A percentile compares a stretch with the other conserved stretches of the same genome.
phyloP scores from a whole-genome alignment of 805 yeast species.

The Saturnispora mendoncae region DNA sequence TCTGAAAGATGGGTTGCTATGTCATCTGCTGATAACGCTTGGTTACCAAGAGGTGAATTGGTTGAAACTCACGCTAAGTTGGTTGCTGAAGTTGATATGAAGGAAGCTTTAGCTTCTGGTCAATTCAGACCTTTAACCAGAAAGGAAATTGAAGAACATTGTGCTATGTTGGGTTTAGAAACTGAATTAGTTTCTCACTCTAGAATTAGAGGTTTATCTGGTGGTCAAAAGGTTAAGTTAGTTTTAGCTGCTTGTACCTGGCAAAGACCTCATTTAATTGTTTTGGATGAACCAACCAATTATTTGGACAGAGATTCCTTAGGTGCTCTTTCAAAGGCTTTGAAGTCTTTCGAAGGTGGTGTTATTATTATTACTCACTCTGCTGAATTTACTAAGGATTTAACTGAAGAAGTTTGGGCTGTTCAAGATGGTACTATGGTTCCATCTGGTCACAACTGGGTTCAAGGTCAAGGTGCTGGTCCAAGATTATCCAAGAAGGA shows the following conservation, averaged over 20 bases:
- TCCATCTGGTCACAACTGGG: conserved; percentile 99
- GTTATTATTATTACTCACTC: conserved; percentile 99
- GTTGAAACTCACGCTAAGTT: conserved; percentile 95
- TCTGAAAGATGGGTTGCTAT: conserved; percentile 99
- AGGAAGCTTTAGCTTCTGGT: conserved; percentile 99
- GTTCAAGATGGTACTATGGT: conserved; percentile 97
- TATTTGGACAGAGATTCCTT: conserved; percentile 98
- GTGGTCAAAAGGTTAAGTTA: conserved; percentile 99
- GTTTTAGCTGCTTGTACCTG: conserved; percentile 99
- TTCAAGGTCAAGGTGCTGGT: conserved; percentile 99
- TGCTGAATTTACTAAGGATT: conserved; percentile 98
- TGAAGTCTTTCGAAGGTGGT: conserved; percentile 99
- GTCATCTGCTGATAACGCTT: conserved; percentile 99
- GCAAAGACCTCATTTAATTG: conserved; percentile 99
- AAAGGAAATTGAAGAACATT: conserved; percentile 99
- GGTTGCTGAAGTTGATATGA: conserved; percentile 99
- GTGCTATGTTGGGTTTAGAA: conserved; percentile 97
- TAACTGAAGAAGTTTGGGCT: conserved; percentile 99
- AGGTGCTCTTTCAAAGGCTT: conserved; percentile 98
- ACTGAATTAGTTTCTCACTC: conserved; percentile 99
- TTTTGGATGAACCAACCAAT: conserved; percentile 99
- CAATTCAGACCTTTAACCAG: conserved; percentile 99
- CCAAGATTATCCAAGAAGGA: conserved; percentile 97
- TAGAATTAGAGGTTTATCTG: conserved; percentile 99
- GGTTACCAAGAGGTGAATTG: conserved; percentile 99